Percentiles rank a stretch among this genome's conserved stretches.
Evolutionary conservation across 169 alveolate species (phyloP).

Genomic region (Cryptosporidium baileyi): DNA sequence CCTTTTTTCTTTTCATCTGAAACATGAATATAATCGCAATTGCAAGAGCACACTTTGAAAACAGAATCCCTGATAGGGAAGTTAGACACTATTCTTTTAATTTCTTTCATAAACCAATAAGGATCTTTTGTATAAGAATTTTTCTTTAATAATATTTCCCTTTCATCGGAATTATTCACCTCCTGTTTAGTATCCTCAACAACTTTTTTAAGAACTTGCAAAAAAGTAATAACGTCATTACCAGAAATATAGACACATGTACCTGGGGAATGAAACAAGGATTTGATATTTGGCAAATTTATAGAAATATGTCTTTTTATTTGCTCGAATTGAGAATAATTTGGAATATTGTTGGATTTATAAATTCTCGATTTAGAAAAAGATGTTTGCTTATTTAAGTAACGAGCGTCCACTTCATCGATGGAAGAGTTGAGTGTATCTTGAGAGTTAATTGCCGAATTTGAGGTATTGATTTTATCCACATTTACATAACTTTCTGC

Average conservation of each 20-base stretch:
- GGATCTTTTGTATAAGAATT: slow-evolving; percentile 9
- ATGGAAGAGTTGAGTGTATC: slow-evolving; percentile 20
- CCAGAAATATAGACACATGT: slow-evolving; percentile 54
- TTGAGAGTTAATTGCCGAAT: not conserved
- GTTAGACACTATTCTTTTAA: slow-evolving; percentile 20
- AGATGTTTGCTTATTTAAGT: slow-evolving; percentile 3
- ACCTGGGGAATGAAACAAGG: slow-evolving; percentile 34
- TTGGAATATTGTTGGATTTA: slow-evolving; percentile 47
- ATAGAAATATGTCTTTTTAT: slow-evolving; percentile 5
- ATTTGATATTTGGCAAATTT: slow-evolving; percentile 13
- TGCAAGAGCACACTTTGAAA: slow-evolving; percentile 47
- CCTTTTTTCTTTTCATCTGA: slow-evolving; percentile 1
- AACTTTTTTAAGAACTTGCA: slow-evolving; percentile 19
- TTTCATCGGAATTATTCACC: not conserved
- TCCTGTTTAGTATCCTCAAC: not conserved
- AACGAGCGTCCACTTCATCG: slow-evolving; percentile 33
- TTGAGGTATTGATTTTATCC: not conserved
- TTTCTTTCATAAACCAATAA: slow-evolving; percentile 51
- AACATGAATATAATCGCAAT: slow-evolving; percentile 39
- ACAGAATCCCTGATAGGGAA: slow-evolving; percentile 55
- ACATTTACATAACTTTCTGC: not conserved
- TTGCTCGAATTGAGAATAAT: slow-evolving; percentile 29
- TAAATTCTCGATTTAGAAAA: slow-evolving; percentile 10
- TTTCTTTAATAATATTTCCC: not conserved
- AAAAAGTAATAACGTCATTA: slow-evolving; percentile 37